A percentile compares a stretch with the other conserved stretches of the same genome.
Evolutionary conservation across 441 rosid genomes (phyloP).

Genomic region (Heliophila coronopifolia): DNA sequence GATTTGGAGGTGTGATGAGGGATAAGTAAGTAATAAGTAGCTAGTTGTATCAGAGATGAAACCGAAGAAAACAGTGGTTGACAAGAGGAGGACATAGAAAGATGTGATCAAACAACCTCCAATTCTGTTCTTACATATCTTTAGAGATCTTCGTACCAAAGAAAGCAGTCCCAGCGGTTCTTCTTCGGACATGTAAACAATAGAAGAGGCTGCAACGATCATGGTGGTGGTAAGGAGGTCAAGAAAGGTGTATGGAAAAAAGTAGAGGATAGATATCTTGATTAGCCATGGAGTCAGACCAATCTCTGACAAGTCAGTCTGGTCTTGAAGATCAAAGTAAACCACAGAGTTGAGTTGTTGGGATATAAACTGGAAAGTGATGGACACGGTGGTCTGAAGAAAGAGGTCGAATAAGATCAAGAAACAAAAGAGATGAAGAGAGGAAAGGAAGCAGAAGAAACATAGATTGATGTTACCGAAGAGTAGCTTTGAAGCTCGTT

Average conservation of each 20-base stretch:
- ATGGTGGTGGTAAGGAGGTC: slow-evolving; percentile 30
- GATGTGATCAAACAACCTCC: slow-evolving; percentile 35
- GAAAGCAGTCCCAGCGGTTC: slow-evolving; percentile 7
- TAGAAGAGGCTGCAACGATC: slow-evolving; percentile 25
- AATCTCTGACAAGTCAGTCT: not conserved
- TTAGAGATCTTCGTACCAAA: not conserved
- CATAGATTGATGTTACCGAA: slow-evolving; percentile 12
- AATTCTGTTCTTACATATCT: slow-evolving; percentile 17
- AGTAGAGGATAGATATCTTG: slow-evolving; percentile 25
- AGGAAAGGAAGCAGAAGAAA: slow-evolving; percentile 26
- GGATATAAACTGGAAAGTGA: slow-evolving; percentile 9
- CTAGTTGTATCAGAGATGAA: slow-evolving; percentile 29
- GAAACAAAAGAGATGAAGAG: slow-evolving; percentile 30
- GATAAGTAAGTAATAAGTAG: no score
- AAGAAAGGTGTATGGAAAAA: slow-evolving; percentile 27
- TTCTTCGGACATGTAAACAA: slow-evolving; percentile 19
- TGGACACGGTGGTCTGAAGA: slow-evolving; percentile 23
- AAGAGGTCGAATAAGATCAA: slow-evolving; percentile 30
- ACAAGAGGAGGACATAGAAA: slow-evolving; percentile 25
- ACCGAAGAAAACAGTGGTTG: slow-evolving; percentile 28
- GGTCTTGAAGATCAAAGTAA: not conserved
- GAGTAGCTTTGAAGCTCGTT: slow-evolving; percentile 13
- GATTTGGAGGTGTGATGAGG: no score
- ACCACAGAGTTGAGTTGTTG: not conserved
- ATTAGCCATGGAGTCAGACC: slow-evolving; percentile 17